These are phyloP conservation scores for Salix udensis DNA, from an alignment of 345 rosid genomes.

Conservation along the genomic window DNA sequence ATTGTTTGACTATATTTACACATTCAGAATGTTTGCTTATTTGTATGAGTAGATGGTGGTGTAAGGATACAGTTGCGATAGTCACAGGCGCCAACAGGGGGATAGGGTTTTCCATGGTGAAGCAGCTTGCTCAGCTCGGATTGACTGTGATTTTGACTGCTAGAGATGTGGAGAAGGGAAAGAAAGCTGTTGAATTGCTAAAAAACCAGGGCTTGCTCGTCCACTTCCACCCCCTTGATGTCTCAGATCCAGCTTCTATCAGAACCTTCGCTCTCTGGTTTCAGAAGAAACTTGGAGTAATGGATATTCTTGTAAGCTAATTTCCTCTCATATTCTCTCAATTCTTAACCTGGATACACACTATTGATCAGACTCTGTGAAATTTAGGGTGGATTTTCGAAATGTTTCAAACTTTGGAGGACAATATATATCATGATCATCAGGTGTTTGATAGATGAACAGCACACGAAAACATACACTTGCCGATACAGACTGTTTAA, in stretches of 20 bases:
- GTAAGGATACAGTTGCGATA: conserved; percentile 54
- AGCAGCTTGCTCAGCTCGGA: conserved; percentile 55
- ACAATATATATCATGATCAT: no score
- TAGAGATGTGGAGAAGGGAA: conserved; percentile 57
- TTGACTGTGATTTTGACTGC: conserved; percentile 70
- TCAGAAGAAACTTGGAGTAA: conserved; percentile 29
- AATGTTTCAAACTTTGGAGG: no score
- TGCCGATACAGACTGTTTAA: no score
- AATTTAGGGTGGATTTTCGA: no score
- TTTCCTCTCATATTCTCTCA: neutral
- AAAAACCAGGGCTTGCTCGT: conserved; percentile 37
- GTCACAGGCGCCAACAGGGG: conserved; percentile 93
- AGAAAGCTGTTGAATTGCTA: conserved; percentile 47
- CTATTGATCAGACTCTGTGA: no score
- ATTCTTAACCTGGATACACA: no score
- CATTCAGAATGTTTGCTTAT: neutral
- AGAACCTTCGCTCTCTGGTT: conserved; percentile 52
- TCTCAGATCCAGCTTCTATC: conserved; percentile 58
- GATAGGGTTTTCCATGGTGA: conserved; percentile 72
- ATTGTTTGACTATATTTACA: neutral
- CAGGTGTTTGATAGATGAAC: no score
- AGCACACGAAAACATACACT: no score
- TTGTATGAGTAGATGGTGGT: conserved; percentile 62
- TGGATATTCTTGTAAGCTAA: conserved; percentile 65
- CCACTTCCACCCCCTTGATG: conserved; percentile 52